Base-by-base conservation (phyloP, 768 basidiomycete species). In the Russula sp. region DNA sequence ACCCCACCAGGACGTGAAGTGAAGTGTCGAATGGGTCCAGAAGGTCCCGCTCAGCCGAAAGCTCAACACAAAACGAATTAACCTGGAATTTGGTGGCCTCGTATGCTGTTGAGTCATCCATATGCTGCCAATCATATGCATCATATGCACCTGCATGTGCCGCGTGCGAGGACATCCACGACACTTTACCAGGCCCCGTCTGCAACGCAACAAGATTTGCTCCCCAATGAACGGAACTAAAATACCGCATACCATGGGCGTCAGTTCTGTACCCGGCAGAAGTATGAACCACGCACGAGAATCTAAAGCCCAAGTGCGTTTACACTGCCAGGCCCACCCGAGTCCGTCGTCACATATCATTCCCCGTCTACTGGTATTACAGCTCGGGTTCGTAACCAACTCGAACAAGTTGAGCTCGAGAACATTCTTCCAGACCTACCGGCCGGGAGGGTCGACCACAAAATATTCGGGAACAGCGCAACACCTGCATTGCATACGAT, bases 301-400 rank as follows among this genome's bases (percentile, higher is more conserved):
- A 79, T 79, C 69, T 86, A 93, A 72, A 93, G 90, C 0, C 86
- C 84, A 59, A 93, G 92, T 32, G 92, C 74, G 67, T n/a, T 93
- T 93, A 61, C 83, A 87, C 69, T 93, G 89, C 89, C 90, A 94
- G 8, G 85, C 81, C 79, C 81, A 86, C 3, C 92, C 92, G 0
- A 92, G 73, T 7, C 86, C 84, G 65, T 94, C 90, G 5, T 74
- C 73, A 64, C 83, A 88, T 53, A 79, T 66, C 64, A 85, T 79
- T 8, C 87, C n/a, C 89, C 13, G 61, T 69, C 34, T 76, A 71
- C 70, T 93, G 89, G 5, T 60, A 68, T 85, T 81, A 71, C 72
- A 91, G 14, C 56, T 65, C 1, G 89, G 89, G 5, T 73, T 59
- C 6, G 85, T 83, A 46, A 88, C 70, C 5, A 80, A 76, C 14